Base-by-base conservation (phyloP, 306 rosid genomes). In the Morella rubra region DNA sequence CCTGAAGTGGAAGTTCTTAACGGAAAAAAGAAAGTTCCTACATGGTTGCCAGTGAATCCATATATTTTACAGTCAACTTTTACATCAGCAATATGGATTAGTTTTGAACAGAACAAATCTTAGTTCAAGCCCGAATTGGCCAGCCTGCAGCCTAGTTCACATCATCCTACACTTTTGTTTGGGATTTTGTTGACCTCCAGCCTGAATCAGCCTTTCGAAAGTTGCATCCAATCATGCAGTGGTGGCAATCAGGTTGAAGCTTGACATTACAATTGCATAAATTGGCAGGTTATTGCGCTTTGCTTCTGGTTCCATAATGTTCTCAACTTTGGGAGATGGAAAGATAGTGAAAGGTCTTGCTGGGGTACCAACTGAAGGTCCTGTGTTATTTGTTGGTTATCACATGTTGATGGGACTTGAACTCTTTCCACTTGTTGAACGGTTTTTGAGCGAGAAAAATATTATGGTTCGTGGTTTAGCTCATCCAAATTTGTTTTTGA, bases 301-400 rank as follows among this genome's bases (percentile, higher is more conserved):
- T 76, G 75, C 78, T 44, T 71, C 83, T n/a, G 97, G 96, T 81
- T 82, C 97, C n/a, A 80, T 77, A 15, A 51, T 87, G 88, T 88
- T 90, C 81, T 95, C 98, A 73, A 95, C 99, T 22, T 73, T 92
- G 87, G 96, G 89, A 56, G 93, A 95, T 71, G 99, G 97, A 53
- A 88, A 79, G 61, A 86, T 95, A 67, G 98, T 92, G 84, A 85
- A 71, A 84, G 99, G 98, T 72, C 93, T 95, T 41, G 77, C 90
- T 51, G 97, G 99, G 74, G 93, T 95, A 79, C 99, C 98, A 8
- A 86, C 80, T 45, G 89, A 95, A 80, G 99, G 99, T 79, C 98
- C 99, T 20, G 99, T 92, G 74, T 59, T 95, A 74, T 68, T 84
- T 49, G 93, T 95, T 60, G 99, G 98, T 72, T 82, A 89, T 85